Evolutionary conservation across 2,329 filamentous ascomycete genomes (phyloP).

Genomic region (Fusarium lyarnte): DNA sequence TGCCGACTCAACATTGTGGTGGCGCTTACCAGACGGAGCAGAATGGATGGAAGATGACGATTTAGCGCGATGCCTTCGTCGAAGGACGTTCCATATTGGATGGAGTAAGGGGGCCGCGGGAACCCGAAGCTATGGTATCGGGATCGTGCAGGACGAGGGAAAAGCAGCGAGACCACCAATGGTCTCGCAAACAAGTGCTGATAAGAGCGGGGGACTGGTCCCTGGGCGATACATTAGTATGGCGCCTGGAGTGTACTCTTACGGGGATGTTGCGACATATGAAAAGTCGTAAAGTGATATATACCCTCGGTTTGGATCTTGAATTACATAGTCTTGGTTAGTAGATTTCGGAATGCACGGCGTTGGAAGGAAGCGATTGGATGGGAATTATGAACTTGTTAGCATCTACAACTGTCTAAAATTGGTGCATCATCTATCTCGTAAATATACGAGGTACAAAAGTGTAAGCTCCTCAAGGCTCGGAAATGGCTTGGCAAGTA

Average conservation of each 20-base stretch:
- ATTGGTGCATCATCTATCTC: neutral
- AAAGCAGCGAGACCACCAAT: slow-evolving; percentile 23
- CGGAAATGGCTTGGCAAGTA: neutral
- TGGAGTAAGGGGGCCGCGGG: slow-evolving; percentile 32
- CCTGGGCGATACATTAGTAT: slow-evolving; percentile 40
- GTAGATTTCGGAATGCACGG: slow-evolving; percentile 22
- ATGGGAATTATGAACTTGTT: neutral
- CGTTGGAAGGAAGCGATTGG: slow-evolving; percentile 27
- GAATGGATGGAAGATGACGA: slow-evolving; percentile 43
- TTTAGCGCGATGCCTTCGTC: slow-evolving; percentile 39
- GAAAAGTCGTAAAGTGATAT: slow-evolving; percentile 22
- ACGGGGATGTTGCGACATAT: slow-evolving; percentile 37
- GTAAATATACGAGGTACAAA: neutral
- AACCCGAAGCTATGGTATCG: slow-evolving; percentile 39
- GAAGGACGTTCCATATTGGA: slow-evolving; percentile 41
- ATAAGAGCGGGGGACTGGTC: slow-evolving; percentile 16
- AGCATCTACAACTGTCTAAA: neutral
- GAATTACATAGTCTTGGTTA: neutral
- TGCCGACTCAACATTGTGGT: slow-evolving; percentile 43
- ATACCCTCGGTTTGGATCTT: neutral
- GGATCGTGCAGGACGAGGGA: slow-evolving; percentile 43
- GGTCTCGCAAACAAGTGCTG: slow-evolving; percentile 7
- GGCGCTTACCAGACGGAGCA: slow-evolving; percentile 41
- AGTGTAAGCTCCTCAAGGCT: neutral
- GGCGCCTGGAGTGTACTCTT: slow-evolving; percentile 41